Base-by-base conservation (phyloP, 805 yeast species). In the Spathaspora hagerdaliae region DNA sequence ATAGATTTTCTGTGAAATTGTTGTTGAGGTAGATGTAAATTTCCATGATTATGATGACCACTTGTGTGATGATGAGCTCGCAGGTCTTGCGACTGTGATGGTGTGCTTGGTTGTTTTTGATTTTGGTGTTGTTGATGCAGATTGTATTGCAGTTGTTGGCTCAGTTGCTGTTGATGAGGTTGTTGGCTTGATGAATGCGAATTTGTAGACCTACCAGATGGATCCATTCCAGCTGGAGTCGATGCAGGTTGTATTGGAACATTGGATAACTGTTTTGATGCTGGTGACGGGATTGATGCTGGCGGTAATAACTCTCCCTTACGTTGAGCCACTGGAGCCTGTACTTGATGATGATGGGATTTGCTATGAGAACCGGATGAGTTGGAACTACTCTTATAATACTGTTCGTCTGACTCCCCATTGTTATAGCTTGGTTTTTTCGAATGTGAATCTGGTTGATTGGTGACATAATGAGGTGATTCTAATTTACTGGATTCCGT, bases 1-100 rank as follows among this genome's bases (percentile, higher is more conserved):
- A 92, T 85, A 5, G 96, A 78, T 48, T 85, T 85, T 52, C 98
- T 80, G 62, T 90, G 92, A 55, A 87, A 86, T 54, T 78, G 82
- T 51, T 72, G 66, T 44, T 63, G 65, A 13, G 31, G 51, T 27
- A 42, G 50, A n/a, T 34, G 40, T 27, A 11, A 11, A 29, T 29
- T 29, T 3, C 32, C 27, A 14, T 41, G 41, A 26, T 9, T 7
- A 7, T 33, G 45, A 15, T 37, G 50, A 12, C 11, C n/a, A 27
- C 29, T 35, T 24, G 41, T 53, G 34, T 41, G 55, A 13, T 46
- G 59, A 7, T 38, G 40, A 19, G 43, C 51, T 27, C 35, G 31
- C 19, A 36, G 42, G n/a, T 36, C 37, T 27, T 43, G 47, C 11
- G 39, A 35, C 1, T 12, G 40, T 9, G 36, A 14, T 19, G 27